Conservation (phyloP, 768 basidiomycete genomes). For the Gyrodon lividus region DNA sequence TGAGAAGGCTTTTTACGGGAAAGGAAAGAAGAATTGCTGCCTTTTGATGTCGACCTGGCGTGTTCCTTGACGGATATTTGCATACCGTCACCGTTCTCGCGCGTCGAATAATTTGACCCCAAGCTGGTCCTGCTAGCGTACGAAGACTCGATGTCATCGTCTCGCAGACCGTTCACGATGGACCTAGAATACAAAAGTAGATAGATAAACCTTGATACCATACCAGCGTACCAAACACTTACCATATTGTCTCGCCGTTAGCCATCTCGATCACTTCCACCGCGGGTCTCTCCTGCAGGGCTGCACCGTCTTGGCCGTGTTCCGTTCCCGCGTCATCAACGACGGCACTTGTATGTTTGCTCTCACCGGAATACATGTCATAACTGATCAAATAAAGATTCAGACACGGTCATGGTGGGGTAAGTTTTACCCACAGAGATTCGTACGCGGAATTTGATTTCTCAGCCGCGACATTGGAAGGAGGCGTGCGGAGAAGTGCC, state of each 20-base stretch:
- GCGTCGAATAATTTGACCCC: constrained; percentile 66
- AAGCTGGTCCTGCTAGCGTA: constrained; percentile 71
- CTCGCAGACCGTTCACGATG: constrained; percentile 81
- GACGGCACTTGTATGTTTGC: constrained; percentile 33
- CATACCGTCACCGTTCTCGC: constrained; percentile 48
- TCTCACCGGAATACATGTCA: constrained; percentile 76
- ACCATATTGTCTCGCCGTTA: constrained; percentile 90
- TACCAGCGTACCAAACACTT: constrained; percentile 24
- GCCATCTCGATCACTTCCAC: constrained; percentile 80
- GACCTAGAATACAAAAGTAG: constrained; percentile 42
- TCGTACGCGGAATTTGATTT: constrained; percentile 74
- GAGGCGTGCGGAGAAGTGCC: constrained; percentile 39
- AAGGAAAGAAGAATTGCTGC: constrained; percentile 56
- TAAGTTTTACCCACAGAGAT: constrained; percentile 59
- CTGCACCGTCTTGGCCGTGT: constrained; percentile 22
- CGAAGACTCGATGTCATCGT: constrained; percentile 68
- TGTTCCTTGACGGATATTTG: constrained; percentile 82
- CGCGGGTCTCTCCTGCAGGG: constrained; percentile 51
- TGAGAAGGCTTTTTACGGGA: constrained; percentile 58
- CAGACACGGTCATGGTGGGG: constrained; percentile 14
- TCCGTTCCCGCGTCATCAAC: constrained; percentile 35
- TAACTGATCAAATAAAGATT: constrained; percentile 48
- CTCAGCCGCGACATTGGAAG: constrained; percentile 46
- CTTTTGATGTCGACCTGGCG: constrained; percentile 60
- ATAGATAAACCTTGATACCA: background rate